Evolutionary conservation across 352 stramenopile genomes (phyloP), one percentile per base, ranked within the genome.

Genomic region (Globisporangium nunn): DNA sequence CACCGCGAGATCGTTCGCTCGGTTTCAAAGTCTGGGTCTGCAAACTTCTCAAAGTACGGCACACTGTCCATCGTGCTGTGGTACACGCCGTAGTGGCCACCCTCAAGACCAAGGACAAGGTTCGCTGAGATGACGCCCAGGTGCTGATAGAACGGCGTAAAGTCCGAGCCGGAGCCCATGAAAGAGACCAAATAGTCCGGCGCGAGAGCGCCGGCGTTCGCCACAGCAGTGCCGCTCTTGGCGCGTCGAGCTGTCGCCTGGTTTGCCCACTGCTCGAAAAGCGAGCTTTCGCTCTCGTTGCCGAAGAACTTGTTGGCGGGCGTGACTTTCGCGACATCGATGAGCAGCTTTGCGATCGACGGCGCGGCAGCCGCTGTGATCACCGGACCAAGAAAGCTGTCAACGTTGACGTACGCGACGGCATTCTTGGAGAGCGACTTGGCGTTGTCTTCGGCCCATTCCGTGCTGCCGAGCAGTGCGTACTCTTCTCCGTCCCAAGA

Each of bases 401-500:
- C 88, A 0, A 93, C 81, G 61, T 96, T 96, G 29, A 96, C 71
- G 64, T 96, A 96, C 12, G 78, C 80, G 1, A 88, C 70, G 1
- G 79, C 79, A 12, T 91, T 59, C 37, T 77, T 54, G 28, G 83
- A 69, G 44, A 91, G 61, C 23, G 61, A 31, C 6, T 78, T 47
- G 15, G 65, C 70, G 54, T 91, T 67, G 23, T 88, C 69, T 58
- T 96, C 87, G 2, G 70, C 85, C 56, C 73, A 96, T 48, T 88
- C 88, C 1, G 88, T 96, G 45, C 74, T 91, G 11, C 88, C 88
- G 4, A 96, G 45, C 31, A 96, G 60, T 5, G 77, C 81, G 59
- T 88, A 85, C 64, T 96, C 85, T 62, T 96, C 88, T 35, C 85
- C 88, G 51, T 85, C 87, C 88, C 88, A 96, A 12, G 76, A 92